These are phyloP conservation scores for Cicer arietinum DNA, from an alignment of 306 rosid genomes.

Conservation along the genomic window DNA sequence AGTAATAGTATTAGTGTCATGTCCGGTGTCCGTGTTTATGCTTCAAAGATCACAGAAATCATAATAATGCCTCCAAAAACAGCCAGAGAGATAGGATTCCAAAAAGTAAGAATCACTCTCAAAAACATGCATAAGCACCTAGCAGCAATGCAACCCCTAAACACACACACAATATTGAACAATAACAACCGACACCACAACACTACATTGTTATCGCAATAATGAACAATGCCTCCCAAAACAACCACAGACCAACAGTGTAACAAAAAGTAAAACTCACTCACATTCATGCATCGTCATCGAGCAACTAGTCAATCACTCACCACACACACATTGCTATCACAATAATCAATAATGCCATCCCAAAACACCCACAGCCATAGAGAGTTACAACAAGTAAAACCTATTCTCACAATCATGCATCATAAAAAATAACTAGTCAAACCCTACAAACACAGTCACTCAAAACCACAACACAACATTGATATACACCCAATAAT, in stretches of 20 bases:
- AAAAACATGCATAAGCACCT: background rate
- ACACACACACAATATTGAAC: background rate
- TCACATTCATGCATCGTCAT: too few relatives aligned
- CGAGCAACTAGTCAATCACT: too few relatives aligned
- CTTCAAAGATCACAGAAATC: background rate
- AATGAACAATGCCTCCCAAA: background rate
- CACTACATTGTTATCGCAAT: background rate
- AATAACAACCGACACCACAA: background rate
- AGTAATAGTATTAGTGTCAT: too few relatives aligned
- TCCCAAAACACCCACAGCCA: background rate
- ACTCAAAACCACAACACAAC: constrained; percentile 9
- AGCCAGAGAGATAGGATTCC: constrained; percentile 7
- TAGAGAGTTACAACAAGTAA: background rate
- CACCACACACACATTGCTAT: constrained; percentile 1
- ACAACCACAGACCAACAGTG: too few relatives aligned
- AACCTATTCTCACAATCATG: background rate
- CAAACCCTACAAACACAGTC: background rate
- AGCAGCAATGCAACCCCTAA: background rate
- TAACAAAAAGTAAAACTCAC: too few relatives aligned
- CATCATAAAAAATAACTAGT: background rate
- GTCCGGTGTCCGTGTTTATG: too few relatives aligned
- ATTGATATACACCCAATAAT: background rate
- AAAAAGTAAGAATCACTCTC: background rate
- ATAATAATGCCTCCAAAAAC: constrained; percentile 50
- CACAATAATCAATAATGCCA: background rate